Conservation (phyloP, 2,329 filamentous ascomycete genomes). For the Aspergillus costaricaensis region DNA sequence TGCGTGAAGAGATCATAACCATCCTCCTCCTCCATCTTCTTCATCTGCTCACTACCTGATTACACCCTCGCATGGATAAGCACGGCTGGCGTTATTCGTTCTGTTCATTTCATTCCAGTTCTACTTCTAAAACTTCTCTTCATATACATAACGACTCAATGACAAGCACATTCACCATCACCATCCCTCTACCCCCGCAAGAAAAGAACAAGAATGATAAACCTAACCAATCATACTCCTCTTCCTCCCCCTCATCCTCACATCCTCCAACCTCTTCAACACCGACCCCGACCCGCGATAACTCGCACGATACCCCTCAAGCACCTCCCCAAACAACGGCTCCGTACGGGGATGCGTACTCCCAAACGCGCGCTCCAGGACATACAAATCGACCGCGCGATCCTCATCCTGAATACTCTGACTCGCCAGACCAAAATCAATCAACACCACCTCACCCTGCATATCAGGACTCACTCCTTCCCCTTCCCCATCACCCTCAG, state of each 20-base stretch:
- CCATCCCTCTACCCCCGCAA: not conserved
- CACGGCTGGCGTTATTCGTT: conserved; percentile 25
- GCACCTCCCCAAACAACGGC: conserved; percentile 69
- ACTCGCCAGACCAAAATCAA: conserved; percentile 89
- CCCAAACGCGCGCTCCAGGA: conserved; percentile 89
- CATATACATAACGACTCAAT: not conserved
- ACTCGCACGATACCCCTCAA: conserved; percentile 71
- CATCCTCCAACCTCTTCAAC: conserved; percentile 82
- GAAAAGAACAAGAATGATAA: conserved; percentile 13
- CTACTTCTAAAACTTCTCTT: not conserved
- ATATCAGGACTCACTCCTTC: conserved; percentile 34
- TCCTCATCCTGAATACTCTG: conserved; percentile 86
- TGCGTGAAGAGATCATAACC: conserved; percentile 32
- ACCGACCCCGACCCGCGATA: conserved; percentile 76
- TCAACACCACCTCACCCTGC: conserved; percentile 79
- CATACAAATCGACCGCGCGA: conserved; percentile 92
- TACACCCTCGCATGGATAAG: conserved; percentile 6
- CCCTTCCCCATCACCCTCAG: conserved; percentile 16
- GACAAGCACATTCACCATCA: not conserved
- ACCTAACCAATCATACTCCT: conserved; percentile 88
- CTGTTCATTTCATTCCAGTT: not conserved
- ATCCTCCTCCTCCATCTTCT: not conserved
- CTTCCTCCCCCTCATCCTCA: conserved; percentile 91
- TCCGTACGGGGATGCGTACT: conserved; percentile 91
- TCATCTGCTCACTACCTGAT: too few species aligned